Conservation (phyloP, 169 alveolate species). For the Plasmodium chabaudi region DNA sequence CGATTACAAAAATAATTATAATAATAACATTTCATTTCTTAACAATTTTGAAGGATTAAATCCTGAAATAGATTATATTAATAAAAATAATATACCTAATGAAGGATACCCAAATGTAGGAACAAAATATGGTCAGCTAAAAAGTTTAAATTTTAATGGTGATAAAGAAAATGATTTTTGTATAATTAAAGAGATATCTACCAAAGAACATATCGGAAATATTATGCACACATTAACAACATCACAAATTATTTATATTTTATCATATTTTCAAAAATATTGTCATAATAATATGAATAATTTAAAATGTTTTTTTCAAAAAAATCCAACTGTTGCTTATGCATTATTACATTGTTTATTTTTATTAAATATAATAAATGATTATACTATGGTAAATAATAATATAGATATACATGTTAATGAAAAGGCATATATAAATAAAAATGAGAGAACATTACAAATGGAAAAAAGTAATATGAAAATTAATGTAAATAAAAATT, state of each 20-base stretch:
- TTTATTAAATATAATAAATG: constrained; percentile 76
- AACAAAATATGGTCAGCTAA: constrained; percentile 12
- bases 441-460: constrained; percentile 23
- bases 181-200: constrained; percentile 3
- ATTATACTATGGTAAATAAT: constrained; percentile 14
- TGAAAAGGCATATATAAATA: constrained; percentile 32
- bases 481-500: constrained; percentile 5
- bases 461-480: constrained; percentile 40
- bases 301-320: constrained; percentile 69
- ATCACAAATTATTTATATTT: constrained; percentile 76
- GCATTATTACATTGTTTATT: constrained; percentile 79
- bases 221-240: constrained; percentile 71
- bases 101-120: constrained; percentile 2
- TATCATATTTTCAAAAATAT: constrained; percentile 78
- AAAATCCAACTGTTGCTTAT: constrained; percentile 75
- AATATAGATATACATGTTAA: constrained; percentile 2
- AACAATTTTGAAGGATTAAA: neutral
- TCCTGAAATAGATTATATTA: neutral
- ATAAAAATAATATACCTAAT: neutral
- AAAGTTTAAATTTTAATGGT: constrained; percentile 15
- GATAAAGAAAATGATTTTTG: neutral
- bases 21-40: too few species aligned
- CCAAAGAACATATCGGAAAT: constrained; percentile 27
- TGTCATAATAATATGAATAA: constrained; percentile 49
- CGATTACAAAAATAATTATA: neutral